Base-by-base conservation (phyloP, 192 early-diverging fungal genomes). In the Umbelopsis isabellina region DNA sequence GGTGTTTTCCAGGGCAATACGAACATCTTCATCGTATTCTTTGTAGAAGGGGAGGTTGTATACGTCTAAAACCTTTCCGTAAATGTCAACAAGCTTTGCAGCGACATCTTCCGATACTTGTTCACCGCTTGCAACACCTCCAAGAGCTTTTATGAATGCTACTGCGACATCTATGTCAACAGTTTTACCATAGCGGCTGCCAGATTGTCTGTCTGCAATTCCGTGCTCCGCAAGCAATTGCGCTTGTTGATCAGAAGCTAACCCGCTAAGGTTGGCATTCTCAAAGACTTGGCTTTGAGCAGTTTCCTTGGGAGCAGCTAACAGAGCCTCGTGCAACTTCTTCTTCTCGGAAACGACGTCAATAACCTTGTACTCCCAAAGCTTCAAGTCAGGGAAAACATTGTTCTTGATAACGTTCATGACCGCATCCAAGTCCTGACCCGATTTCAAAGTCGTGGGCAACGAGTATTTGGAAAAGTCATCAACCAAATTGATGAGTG, bases 321-420 rank as follows among this genome's bases (percentile, higher is more conserved):
- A 16, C 67, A 91, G 76, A 37, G 76, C 81, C 25, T 77, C 49
- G 49, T 81, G 45, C 18, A 92, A 79, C 1, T 81, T 72, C 13
- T 74, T 33, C 1, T 85, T 20, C 2, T 83, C 70, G 4, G 72
- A 65, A 5, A 81, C 74, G 18, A 92, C 89, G 67, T 94, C 84
- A 25, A 99, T 76, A 1, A 90, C 90, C 65, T 96, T 95, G 71
- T 88, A 97, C 73, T 98, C 92, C 92, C 95, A 98, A 69, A 99
- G 83, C 18, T 83, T 83, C 41, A 94, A 74, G 16, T 84, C 80
- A 65, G 77, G 78, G 48, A 92, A 77, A 2, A 87, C 86, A 16
- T 87, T 78, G 8, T 80, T 66, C 30, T 84, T 76, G 51, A 91
- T 76, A 3, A 75, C 81, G 3, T 82, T 75, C 79, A 98, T 85